phyloP scores from a whole-genome alignment of 169 alveolate genomes.

The Eimeria sp. region DNA sequence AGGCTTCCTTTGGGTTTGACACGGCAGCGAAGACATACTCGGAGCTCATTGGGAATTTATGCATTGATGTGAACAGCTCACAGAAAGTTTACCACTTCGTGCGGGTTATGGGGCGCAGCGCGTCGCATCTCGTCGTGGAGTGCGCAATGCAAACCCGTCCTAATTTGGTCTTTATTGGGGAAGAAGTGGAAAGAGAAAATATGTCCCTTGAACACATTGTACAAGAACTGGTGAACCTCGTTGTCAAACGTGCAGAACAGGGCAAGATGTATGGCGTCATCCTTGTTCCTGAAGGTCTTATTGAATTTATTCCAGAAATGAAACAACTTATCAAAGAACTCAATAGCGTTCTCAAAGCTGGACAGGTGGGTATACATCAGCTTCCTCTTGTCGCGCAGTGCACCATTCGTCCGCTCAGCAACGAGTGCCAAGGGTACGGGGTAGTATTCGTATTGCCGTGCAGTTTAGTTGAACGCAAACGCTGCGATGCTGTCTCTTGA shows the following conservation, averaged over 20 bases:
- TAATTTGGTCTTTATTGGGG: constrained; percentile 97
- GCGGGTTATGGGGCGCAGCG: constrained; percentile 99
- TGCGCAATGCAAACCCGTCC: constrained; percentile 98
- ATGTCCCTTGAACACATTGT: constrained; percentile 94
- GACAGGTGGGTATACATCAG: constrained; percentile 27
- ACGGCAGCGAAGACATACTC: constrained; percentile 99
- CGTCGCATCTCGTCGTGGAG: constrained; percentile 98
- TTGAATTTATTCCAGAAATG: constrained; percentile 97
- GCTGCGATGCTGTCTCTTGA: not conserved
- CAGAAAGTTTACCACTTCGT: constrained; percentile 96
- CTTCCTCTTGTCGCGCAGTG: not conserved
- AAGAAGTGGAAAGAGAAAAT: constrained; percentile 92
- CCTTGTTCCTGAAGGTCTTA: constrained; percentile 97
- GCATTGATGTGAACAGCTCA: constrained; percentile 92
- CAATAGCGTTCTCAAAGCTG: constrained; percentile 92
- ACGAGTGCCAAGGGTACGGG: not conserved
- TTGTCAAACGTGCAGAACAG: constrained; percentile 90
- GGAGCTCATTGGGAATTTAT: constrained; percentile 97
- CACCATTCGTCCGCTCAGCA: not conserved
- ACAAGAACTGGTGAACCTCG: constrained; percentile 94
- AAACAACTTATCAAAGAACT: constrained; percentile 94
- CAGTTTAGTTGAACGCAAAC: not conserved
- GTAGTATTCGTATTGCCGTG: not conserved
- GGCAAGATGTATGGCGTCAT: constrained; percentile 97
- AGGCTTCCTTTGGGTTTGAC: constrained; percentile 99